phyloP scores from a whole-genome alignment of 2,329 filamentous ascomycete species.

The Penicillium digitatum region DNA sequence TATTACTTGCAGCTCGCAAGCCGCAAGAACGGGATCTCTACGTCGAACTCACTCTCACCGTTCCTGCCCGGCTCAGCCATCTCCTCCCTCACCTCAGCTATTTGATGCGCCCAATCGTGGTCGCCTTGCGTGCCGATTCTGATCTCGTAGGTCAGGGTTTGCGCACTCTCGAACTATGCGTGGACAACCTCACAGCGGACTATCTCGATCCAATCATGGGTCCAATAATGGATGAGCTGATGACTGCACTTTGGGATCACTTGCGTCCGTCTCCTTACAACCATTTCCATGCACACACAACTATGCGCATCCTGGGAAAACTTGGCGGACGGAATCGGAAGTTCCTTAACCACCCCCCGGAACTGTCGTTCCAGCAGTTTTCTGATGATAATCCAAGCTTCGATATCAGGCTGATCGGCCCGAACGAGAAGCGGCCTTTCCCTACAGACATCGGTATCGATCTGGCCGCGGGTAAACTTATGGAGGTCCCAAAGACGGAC shows the following conservation, averaged over 20 bases:
- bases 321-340: slow-evolving; percentile 92
- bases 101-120: slow-evolving; percentile 95
- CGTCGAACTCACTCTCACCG: slow-evolving; percentile 92
- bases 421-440: slow-evolving; percentile 83
- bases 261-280: slow-evolving; percentile 90
- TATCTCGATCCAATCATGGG: slow-evolving; percentile 99
- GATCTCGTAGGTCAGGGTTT: slow-evolving; percentile 94
- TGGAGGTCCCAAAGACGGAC: slow-evolving; percentile 66
- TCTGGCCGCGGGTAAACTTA: slow-evolving; percentile 79
- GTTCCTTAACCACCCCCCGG: slow-evolving; percentile 84
- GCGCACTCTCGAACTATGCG: slow-evolving; percentile 88
- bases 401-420: slow-evolving; percentile 82
- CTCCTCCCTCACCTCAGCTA: slow-evolving; percentile 92
- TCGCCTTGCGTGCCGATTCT: slow-evolving; percentile 83
- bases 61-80: slow-evolving; percentile 90
- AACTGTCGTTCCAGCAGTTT: slow-evolving; percentile 77
- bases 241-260: slow-evolving; percentile 96
- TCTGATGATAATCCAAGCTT: slow-evolving; percentile 85
- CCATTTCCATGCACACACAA: slow-evolving; percentile 96
- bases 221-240: slow-evolving; percentile 95
- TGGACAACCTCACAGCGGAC: slow-evolving; percentile 95
- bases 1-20: slow-evolving; percentile 85
- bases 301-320: slow-evolving; percentile 94
- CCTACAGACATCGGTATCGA: slow-evolving; percentile 83
- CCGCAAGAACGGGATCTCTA: slow-evolving; percentile 90